These are phyloP conservation scores for Paramecium sexaurelia DNA, from an alignment of 73 alveolate species.

Conservation along the genomic window DNA sequence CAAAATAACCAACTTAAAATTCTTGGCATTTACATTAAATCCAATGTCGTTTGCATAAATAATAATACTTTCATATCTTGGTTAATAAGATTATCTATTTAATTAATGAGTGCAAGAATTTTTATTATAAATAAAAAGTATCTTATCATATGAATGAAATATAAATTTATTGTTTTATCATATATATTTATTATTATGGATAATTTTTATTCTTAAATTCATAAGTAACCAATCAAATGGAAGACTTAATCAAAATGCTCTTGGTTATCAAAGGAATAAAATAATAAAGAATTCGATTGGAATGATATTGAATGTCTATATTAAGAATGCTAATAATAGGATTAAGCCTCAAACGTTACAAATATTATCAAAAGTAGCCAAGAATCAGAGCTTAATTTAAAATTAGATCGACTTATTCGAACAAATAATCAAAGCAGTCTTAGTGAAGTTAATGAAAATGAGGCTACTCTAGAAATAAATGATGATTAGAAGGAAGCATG, in stretches of 20 bases:
- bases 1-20: too few species aligned
- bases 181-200: background rate
- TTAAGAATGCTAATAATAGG: background rate
- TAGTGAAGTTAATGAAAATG: constrained; percentile 9
- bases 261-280: background rate
- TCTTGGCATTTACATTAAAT: background rate
- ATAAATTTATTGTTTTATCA: background rate
- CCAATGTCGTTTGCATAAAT: background rate
- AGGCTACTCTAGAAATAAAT: background rate
- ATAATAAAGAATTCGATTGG: background rate
- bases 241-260: background rate
- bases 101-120: background rate
- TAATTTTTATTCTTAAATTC: background rate
- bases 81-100: too few species aligned
- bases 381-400: background rate
- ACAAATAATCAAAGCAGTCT: background rate
- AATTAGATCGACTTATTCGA: background rate
- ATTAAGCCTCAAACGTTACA: constrained; percentile 3
- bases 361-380: background rate
- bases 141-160: background rate
- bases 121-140: background rate
- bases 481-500: background rate
- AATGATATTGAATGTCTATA: background rate
- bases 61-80: too few species aligned
- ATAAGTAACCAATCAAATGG: background rate